Conservation (phyloP, 768 basidiomycete genomes). For the Boletus reticuloceps region DNA sequence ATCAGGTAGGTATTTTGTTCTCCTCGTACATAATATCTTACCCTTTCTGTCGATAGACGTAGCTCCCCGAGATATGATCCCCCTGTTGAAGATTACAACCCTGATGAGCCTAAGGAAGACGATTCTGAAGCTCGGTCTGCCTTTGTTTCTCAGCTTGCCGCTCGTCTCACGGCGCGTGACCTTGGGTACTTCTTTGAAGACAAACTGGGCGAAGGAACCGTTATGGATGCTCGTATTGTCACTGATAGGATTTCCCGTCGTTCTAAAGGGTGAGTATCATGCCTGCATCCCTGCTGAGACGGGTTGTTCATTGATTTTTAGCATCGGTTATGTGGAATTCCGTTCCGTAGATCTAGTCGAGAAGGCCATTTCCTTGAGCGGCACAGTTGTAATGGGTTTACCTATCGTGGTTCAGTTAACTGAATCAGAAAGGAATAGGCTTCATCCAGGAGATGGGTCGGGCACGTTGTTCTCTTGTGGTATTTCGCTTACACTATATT, state of each 20-base stretch:
- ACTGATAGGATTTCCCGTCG: constrained; percentile 92
- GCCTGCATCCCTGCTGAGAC: neutral
- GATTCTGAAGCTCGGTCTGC: constrained; percentile 98
- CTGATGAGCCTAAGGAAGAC: constrained; percentile 90
- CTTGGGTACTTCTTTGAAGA: constrained; percentile 99
- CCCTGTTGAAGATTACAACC: constrained; percentile 67
- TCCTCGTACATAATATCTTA: constrained; percentile 8
- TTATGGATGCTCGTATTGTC: constrained; percentile 95
- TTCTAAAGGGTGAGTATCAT: constrained; percentile 83
- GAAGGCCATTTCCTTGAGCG: constrained; percentile 84
- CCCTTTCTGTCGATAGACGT: constrained; percentile 42
- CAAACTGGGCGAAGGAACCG: constrained; percentile 88
- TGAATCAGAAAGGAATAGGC: constrained; percentile 91
- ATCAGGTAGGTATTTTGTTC: constrained; percentile 39
- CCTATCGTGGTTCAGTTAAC: constrained; percentile 96
- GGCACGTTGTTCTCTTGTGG: constrained; percentile 24
- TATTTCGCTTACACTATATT: constrained; percentile 6
- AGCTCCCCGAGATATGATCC: constrained; percentile 71
- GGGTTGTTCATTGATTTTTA: constrained; percentile 30
- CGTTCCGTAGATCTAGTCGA: constrained; percentile 87
- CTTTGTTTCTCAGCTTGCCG: constrained; percentile 97
- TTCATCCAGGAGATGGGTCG: constrained; percentile 86
- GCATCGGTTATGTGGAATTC: constrained; percentile 98
- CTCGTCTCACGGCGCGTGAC: constrained; percentile 94
- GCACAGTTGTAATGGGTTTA: constrained; percentile 97